phyloP scores from a whole-genome alignment of 2,329 filamentous ascomycete species.

The Sporothrix sp. region DNA sequence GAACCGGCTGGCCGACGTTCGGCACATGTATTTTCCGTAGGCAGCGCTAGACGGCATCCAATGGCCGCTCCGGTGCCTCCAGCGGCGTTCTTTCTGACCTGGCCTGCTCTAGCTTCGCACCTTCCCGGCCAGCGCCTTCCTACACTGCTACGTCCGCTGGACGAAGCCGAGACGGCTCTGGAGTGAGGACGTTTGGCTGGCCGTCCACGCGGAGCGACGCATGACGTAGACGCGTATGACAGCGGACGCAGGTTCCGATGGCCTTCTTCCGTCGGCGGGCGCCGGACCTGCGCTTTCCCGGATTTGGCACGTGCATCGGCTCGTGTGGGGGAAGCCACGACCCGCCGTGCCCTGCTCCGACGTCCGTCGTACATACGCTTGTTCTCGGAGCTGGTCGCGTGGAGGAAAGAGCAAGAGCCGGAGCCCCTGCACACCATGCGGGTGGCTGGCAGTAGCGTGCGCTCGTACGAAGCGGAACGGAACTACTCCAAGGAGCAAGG shows the following conservation, averaged over 20 bases:
- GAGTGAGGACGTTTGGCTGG: too few relatives aligned
- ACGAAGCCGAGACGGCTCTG: too few relatives aligned
- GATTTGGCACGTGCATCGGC: background rate
- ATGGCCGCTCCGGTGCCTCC: too few relatives aligned
- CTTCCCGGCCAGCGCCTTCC: too few relatives aligned
- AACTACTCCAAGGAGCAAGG: too few relatives aligned
- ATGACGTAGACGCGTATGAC: too few relatives aligned
- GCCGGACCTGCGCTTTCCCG: background rate
- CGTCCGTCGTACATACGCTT: constrained; percentile 13
- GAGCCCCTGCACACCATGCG: background rate
- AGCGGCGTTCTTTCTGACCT: too few relatives aligned
- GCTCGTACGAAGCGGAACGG: too few relatives aligned
- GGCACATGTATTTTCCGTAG: background rate
- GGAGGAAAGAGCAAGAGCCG: background rate
- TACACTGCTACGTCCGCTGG: too few relatives aligned
- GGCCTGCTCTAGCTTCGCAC: too few relatives aligned
- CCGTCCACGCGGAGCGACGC: too few relatives aligned
- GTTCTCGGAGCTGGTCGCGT: background rate
- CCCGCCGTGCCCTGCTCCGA: constrained; percentile 2
- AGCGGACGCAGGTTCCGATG: too few relatives aligned
- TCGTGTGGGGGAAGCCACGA: background rate
- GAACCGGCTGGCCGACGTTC: constrained; percentile 1
- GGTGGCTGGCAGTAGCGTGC: constrained; percentile 1
- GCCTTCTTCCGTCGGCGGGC: background rate
- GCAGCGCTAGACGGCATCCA: background rate